Conservation (phyloP, 2,329 filamentous ascomycete species). For the Chaetomium sp. region DNA sequence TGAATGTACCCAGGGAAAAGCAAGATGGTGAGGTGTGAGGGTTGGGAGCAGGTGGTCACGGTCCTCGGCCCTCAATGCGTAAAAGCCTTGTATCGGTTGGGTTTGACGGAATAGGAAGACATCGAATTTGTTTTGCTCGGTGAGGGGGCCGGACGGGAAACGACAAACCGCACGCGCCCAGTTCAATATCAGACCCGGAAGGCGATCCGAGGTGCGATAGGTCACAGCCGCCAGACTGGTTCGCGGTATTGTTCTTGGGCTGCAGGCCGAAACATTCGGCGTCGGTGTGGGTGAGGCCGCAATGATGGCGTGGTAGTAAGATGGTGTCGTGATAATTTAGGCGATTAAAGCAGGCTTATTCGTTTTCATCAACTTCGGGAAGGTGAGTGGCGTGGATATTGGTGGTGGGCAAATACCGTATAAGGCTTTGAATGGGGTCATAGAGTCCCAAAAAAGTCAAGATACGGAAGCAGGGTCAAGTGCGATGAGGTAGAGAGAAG, state of each 20-base stretch:
- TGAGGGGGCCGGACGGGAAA: conserved; percentile 10
- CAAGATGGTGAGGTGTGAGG: conserved; percentile 11
- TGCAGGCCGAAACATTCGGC: neutral
- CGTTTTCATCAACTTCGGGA: conserved; percentile 20
- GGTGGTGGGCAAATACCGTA: neutral
- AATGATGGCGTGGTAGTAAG: conserved; percentile 3
- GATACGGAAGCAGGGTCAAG: neutral
- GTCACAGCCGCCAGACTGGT: neutral
- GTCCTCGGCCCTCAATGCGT: neutral
- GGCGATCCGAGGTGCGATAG: conserved; percentile 12
- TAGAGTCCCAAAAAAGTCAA: neutral
- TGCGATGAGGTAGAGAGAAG: no score
- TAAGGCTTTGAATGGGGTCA: neutral
- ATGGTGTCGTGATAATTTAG: conserved; percentile 24
- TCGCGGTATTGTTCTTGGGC: neutral
- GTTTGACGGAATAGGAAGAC: no score
- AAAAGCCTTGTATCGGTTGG: no score
- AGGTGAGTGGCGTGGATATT: conserved; percentile 18
- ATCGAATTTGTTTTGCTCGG: conserved; percentile 4
- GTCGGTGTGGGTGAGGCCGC: neutral
- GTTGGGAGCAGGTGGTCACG: no score
- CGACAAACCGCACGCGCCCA: conserved; percentile 10
- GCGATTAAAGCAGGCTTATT: conserved; percentile 23
- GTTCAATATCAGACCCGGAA: conserved; percentile 14
- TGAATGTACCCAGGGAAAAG: conserved; percentile 9